Evolutionary conservation across 2,329 filamentous ascomycete species (phyloP), one percentile per base, ranked within the genome.

Genomic region (Diaporthe destruens): DNA sequence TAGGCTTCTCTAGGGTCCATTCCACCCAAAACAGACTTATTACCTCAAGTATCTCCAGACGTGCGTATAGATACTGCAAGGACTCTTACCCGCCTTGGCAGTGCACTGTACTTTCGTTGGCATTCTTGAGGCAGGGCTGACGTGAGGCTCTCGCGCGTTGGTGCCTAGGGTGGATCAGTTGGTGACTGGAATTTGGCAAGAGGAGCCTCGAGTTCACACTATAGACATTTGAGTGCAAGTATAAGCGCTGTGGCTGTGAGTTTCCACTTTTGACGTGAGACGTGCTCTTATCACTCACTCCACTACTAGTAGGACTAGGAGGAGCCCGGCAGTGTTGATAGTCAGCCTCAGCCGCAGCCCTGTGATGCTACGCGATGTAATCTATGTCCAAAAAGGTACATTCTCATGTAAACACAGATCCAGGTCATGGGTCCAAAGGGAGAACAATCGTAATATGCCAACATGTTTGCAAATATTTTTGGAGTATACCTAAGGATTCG

Each of bases 401-500:
- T 39, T 7, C 20, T 53, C 32, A 66, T 29, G 51, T 66, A 39
- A 39, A 49, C 8, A 36, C 61, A 29, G n/a, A 20, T 11, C 14
- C 32, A 20, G 29, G 61, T 39, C 47, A 53, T 25, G n/a, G 32
- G 53, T 66, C 12, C 4, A 53, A 25, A 7, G 14, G 14, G 25
- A 20, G n/a, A 18, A 53, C 20, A 47, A 25, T 18, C 53, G 14
- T 25, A 49, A 25, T 5, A 18, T 29, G 34, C 34, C 14, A 20
- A 39, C 32, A 20, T 39, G 12, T 53, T 36, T 12, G n/a, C 61
- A 23, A n/a, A 66, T 23, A 66, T n/a, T 20, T 25, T 20, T n/a
- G n/a, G 61, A 66, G 61, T 66, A 47, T 66, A 29, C n/a, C n/a
- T 14, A 66, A n/a, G 47, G 32, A 53, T 25, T 32, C 47, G 18